Conservation (phyloP, 164 flowering plant species). For the Paratinospora sagittata region DNA sequence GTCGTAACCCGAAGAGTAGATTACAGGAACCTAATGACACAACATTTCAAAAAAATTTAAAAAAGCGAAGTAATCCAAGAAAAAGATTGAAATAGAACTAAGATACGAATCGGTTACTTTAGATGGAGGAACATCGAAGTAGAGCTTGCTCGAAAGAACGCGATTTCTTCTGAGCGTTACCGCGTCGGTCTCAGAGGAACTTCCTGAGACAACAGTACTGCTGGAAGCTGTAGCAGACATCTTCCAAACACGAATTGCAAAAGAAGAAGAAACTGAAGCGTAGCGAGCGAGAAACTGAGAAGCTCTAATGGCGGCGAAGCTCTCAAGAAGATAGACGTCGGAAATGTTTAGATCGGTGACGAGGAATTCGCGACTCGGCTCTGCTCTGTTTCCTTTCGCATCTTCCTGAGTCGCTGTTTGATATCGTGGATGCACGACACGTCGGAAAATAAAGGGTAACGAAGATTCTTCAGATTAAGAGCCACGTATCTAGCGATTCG, state of each 20-base stretch:
- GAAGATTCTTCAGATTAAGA: too few relatives aligned
- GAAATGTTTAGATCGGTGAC: neutral
- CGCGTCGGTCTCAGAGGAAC: constrained; percentile 20
- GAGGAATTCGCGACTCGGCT: too few relatives aligned
- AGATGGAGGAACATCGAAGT: constrained; percentile 53
- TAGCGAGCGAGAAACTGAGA: constrained; percentile 1
- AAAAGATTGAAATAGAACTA: neutral
- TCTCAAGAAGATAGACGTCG: neutral
- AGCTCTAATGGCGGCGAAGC: constrained; percentile 2
- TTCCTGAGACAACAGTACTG: constrained; percentile 7
- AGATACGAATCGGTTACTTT: constrained; percentile 36
- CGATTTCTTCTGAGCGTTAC: constrained; percentile 45
- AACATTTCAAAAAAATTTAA: neutral
- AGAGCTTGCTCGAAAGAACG: constrained; percentile 79
- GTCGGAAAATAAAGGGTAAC: too few relatives aligned
- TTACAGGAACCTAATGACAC: constrained; percentile 53
- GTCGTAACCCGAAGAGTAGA: constrained; percentile 70
- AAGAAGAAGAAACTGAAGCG: neutral
- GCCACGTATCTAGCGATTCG: too few relatives aligned
- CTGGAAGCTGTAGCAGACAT: constrained; percentile 19
- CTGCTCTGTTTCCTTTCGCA: too few relatives aligned
- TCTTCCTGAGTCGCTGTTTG: too few relatives aligned
- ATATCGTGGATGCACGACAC: too few relatives aligned
- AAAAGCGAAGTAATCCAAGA: neutral
- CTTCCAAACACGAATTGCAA: neutral